phyloP scores from a whole-genome alignment of 2,329 filamentous ascomycete genomes.

The Fusarium udum region DNA sequence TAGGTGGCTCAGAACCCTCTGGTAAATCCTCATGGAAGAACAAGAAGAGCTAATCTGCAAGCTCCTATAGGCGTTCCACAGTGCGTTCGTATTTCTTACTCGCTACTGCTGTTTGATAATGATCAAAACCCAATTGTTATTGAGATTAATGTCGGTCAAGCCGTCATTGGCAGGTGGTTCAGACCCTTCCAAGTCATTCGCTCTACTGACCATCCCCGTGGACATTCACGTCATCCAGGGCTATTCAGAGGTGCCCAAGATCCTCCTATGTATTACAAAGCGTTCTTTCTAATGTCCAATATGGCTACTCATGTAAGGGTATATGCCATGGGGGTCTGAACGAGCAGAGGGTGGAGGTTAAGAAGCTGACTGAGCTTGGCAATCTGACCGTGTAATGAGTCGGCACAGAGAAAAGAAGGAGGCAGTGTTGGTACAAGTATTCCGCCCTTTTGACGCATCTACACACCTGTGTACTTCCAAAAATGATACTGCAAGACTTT shows the following conservation, averaged over 20 bases:
- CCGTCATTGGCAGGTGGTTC: neutral
- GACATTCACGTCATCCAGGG: neutral
- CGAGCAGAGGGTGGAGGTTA: fast-evolving
- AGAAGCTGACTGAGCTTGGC: neutral
- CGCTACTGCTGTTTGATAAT: fast-evolving
- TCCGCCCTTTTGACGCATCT: fast-evolving
- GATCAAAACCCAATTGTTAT: fast-evolving
- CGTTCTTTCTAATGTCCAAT: fast-evolving
- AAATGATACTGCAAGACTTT: fast-evolving
- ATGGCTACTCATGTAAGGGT: fast-evolving
- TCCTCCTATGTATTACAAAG: fast-evolving
- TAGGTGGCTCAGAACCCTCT: neutral
- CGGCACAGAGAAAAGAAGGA: no score
- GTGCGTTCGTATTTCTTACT: neutral
- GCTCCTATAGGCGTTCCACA: fast-evolving
- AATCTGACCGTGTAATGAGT: neutral
- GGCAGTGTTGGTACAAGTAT: neutral
- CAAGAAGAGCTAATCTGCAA: neutral
- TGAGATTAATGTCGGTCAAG: neutral
- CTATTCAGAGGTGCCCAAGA: fast-evolving
- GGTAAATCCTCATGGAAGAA: fast-evolving
- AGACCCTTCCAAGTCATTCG: fast-evolving
- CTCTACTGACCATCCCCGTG: neutral
- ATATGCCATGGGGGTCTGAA: neutral
- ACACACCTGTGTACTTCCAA: fast-evolving